phyloP scores from a whole-genome alignment of 1,284 basidiomycete species.

The Cryptococcus hybrid region DNA sequence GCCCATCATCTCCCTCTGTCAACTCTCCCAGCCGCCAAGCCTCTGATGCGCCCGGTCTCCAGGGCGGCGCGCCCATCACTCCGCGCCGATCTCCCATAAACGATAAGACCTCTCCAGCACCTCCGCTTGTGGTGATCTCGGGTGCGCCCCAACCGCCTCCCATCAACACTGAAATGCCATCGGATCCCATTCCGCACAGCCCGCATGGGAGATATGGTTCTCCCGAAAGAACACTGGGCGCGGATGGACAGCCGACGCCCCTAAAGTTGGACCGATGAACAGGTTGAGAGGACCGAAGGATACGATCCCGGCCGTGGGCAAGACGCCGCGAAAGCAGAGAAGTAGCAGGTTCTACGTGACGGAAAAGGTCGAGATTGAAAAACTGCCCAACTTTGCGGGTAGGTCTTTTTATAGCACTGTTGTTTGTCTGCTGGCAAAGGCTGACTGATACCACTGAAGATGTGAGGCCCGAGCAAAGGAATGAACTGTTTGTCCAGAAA shows the following conservation, averaged over 20 bases:
- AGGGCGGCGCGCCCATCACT: conserved; percentile 45
- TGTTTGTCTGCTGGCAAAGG: no score
- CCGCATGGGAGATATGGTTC: conserved; percentile 51
- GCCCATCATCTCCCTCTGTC: conserved; percentile 35
- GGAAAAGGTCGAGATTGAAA: conserved; percentile 94
- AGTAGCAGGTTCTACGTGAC: conserved; percentile 95
- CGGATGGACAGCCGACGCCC: conserved; percentile 50
- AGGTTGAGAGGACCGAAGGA: conserved; percentile 65
- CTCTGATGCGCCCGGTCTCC: conserved; percentile 1
- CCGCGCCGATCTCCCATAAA: conserved; percentile 43
- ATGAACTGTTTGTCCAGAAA: conserved; percentile 91
- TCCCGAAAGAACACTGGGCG: conserved; percentile 34
- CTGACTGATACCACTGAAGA: conserved; percentile 56
- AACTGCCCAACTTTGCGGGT: conserved; percentile 91
- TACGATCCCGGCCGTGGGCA: conserved; percentile 90
- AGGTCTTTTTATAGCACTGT: conserved; percentile 27
- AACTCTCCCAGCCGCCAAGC: conserved; percentile 17
- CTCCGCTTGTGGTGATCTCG: conserved; percentile 87
- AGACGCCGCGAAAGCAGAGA: conserved; percentile 92
- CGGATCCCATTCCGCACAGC: conserved; percentile 60
- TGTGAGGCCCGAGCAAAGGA: conserved; percentile 81
- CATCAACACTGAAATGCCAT: conserved; percentile 58
- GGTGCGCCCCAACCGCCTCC: conserved; percentile 47
- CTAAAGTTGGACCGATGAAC: conserved; percentile 52
- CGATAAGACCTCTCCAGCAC: conserved; percentile 56